Percentiles rank a stretch among this genome's conserved stretches.
Conservation (phyloP, 2,329 filamentous ascomycete genomes). For the Beauveria australis region DNA sequence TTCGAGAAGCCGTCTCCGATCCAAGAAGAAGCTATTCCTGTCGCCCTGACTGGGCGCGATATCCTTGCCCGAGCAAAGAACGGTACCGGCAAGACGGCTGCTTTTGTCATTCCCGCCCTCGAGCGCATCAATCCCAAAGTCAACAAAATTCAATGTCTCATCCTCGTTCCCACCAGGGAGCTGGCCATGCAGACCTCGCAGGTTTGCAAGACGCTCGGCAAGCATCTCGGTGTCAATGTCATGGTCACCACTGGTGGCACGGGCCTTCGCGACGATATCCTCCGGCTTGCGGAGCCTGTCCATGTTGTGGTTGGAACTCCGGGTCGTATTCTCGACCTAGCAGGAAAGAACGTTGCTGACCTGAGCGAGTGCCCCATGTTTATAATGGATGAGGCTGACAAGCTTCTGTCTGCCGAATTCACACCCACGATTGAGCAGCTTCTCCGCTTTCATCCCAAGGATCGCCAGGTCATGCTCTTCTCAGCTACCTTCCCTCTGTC, state of each 20-base stretch:
- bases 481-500: slow-evolving; percentile 95
- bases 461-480: slow-evolving; percentile 98
- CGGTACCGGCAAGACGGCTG: slow-evolving; percentile 95
- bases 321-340: slow-evolving; percentile 89
- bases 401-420: slow-evolving; percentile 92
- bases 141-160: slow-evolving; percentile 91
- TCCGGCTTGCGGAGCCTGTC: slow-evolving; percentile 86
- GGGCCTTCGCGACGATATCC: slow-evolving; percentile 89
- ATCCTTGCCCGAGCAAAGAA: slow-evolving; percentile 97
- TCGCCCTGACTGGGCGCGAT: slow-evolving; percentile 89
- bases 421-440: slow-evolving; percentile 96
- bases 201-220: slow-evolving; percentile 96
- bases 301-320: slow-evolving; percentile 98
- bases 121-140: slow-evolving; percentile 96
- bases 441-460: slow-evolving; percentile 89
- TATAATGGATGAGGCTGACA: slow-evolving; percentile 99
- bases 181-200: slow-evolving; percentile 97
- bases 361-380: slow-evolving; percentile 95
- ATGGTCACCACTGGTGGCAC: slow-evolving; percentile 99
- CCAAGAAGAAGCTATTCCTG: slow-evolving; percentile 97
- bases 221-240: slow-evolving; percentile 93
- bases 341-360: slow-evolving; percentile 93
- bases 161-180: slow-evolving; percentile 93
- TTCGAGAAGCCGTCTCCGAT: slow-evolving; percentile 99
- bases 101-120: slow-evolving; percentile 91